Percentiles rank a stretch among this genome's conserved stretches.
These are phyloP conservation scores for Coprinopsis cinerea DNA, from an alignment of 768 basidiomycete species.

Conservation along the genomic window DNA sequence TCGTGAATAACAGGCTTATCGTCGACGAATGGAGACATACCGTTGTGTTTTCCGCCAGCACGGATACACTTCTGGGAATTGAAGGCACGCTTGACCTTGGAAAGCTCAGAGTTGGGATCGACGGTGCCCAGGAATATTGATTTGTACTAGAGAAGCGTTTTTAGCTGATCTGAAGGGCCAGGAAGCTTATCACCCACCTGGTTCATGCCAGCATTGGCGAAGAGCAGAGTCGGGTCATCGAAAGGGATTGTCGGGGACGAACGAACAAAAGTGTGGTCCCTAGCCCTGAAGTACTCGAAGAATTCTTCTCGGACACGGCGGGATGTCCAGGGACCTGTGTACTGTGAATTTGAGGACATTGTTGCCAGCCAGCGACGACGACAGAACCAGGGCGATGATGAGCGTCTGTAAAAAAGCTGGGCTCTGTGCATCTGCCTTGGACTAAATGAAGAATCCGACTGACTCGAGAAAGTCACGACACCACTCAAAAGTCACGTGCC, in stretches of 20 bases:
- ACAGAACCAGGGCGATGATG: conserved; percentile 3
- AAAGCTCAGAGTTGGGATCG: conserved; percentile 88
- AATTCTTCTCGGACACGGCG: conserved; percentile 79
- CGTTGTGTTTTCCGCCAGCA: conserved; percentile 98
- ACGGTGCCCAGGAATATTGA: conserved; percentile 96
- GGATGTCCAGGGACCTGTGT: conserved; percentile 68
- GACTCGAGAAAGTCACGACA: conserved; percentile 11
- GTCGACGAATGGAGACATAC: conserved; percentile 33
- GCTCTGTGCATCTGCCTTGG: background rate
- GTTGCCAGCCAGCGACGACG: conserved; percentile 19
- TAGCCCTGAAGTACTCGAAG: conserved; percentile 80
- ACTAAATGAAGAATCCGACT: background rate
- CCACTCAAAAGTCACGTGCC: conserved; percentile 9
- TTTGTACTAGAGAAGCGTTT: conserved; percentile 66
- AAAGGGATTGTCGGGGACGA: conserved; percentile 93
- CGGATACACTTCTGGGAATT: conserved; percentile 98
- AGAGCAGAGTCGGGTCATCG: conserved; percentile 95
- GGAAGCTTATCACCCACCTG: conserved; percentile 46
- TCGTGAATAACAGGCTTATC: background rate
- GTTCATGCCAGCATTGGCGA: conserved; percentile 98
- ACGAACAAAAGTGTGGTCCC: conserved; percentile 82
- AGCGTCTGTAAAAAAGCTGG: background rate
- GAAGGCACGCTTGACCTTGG: conserved; percentile 87
- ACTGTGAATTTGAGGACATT: conserved; percentile 32
- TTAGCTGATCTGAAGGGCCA: background rate